Evolutionary conservation across 345 rosid species (phyloP).

Genomic region (Eucalyptus curtisii): DNA sequence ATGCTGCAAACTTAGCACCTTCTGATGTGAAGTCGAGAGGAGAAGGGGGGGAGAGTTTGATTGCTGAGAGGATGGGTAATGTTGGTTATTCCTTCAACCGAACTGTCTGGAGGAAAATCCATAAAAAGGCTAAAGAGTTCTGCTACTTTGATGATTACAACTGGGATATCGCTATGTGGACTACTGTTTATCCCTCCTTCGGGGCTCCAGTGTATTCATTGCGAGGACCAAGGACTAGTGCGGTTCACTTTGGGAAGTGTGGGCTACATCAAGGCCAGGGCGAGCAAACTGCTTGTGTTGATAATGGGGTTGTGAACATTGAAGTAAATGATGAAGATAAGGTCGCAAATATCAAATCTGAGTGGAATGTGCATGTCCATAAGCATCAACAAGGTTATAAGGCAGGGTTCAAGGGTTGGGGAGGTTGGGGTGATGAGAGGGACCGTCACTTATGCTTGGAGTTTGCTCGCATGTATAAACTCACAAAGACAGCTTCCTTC

Average conservation of each 20-base stretch:
- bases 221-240: conserved; percentile 87
- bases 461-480: conserved; percentile 48
- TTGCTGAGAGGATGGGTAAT: conserved; percentile 97
- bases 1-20: conserved; percentile 91
- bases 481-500: background rate
- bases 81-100: conserved; percentile 79
- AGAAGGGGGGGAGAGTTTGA: conserved; percentile 49
- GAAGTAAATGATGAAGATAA: conserved; percentile 47
- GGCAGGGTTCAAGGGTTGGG: conserved; percentile 99
- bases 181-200: conserved; percentile 85
- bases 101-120: conserved; percentile 83
- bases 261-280: conserved; percentile 95
- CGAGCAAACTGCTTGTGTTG: conserved; percentile 53
- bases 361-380: conserved; percentile 46
- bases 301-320: conserved; percentile 55
- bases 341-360: conserved; percentile 42
- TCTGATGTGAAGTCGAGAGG: conserved; percentile 87
- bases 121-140: conserved; percentile 62
- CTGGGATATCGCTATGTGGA: conserved; percentile 99
- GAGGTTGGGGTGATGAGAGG: conserved; percentile 97
- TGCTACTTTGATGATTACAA: conserved; percentile 94
- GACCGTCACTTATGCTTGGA: conserved; percentile 71
- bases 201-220: conserved; percentile 78
- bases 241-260: conserved; percentile 93
- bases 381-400: conserved; percentile 80